These are phyloP conservation scores for Mrakia hoshinonis DNA, from an alignment of 768 basidiomycete species.

Conservation along the genomic window DNA sequence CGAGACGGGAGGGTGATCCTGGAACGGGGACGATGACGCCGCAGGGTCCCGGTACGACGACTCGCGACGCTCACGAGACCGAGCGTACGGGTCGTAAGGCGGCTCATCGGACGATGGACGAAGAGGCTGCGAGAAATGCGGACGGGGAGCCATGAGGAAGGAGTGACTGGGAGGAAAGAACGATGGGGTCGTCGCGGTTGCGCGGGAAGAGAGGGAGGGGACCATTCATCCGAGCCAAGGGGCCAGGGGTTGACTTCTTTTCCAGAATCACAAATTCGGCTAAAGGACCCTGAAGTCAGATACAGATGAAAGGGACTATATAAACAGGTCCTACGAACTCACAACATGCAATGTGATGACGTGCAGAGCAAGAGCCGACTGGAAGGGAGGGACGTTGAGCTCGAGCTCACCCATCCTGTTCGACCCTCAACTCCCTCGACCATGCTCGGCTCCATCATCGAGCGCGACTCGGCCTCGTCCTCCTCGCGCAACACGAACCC, in stretches of 20 bases:
- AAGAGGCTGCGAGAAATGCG: conserved; percentile 3
- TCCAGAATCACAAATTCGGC: too few species aligned
- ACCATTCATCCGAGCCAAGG: too few species aligned
- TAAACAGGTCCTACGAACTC: too few species aligned
- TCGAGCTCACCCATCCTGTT: not conserved
- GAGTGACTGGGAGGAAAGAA: not conserved
- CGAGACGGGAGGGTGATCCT: not conserved
- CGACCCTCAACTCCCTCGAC: not conserved
- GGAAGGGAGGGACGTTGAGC: too few species aligned
- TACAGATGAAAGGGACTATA: too few species aligned
- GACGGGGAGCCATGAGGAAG: not conserved
- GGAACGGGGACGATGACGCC: not conserved
- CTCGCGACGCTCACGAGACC: not conserved
- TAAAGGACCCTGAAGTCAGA: too few species aligned
- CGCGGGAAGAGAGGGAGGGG: not conserved
- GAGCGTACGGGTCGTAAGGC: not conserved
- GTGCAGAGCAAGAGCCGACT: too few species aligned
- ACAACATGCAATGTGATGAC: too few species aligned
- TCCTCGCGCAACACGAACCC: conserved; percentile 30
- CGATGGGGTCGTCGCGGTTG: not conserved
- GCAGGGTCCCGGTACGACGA: not conserved
- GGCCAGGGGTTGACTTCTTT: too few species aligned
- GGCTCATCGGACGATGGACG: not conserved
- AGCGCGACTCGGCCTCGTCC: conserved; percentile 41
- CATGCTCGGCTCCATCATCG: conserved; percentile 48